phyloP scores from a whole-genome alignment of 2,329 filamentous ascomycete species.

The Xylariaceae sp. region DNA sequence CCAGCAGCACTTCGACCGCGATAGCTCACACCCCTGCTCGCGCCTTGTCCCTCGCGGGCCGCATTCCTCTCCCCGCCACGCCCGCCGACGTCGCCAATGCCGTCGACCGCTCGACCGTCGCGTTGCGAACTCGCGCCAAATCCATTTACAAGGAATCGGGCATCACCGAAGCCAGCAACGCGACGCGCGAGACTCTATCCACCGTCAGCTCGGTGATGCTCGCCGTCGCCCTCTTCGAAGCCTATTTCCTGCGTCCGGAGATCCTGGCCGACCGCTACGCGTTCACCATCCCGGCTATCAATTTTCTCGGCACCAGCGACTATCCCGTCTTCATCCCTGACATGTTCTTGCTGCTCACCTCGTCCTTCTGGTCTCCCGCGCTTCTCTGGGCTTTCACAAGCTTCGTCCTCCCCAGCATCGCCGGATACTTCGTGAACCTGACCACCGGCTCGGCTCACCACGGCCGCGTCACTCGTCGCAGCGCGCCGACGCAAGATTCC shows the following conservation, averaged over 20 bases:
- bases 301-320: constrained; percentile 53
- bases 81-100: constrained; percentile 74
- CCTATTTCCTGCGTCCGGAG: constrained; percentile 65
- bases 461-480: constrained; percentile 44
- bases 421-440: constrained; percentile 90
- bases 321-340: constrained; percentile 71
- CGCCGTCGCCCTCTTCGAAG: constrained; percentile 66
- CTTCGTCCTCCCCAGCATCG: constrained; percentile 64
- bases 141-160: constrained; percentile 64
- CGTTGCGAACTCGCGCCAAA: constrained; percentile 63
- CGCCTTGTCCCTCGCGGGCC: constrained; percentile 53
- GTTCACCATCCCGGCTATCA: constrained; percentile 67
- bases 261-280: constrained; percentile 70
- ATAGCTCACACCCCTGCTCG: constrained; percentile 50
- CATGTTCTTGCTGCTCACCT: constrained; percentile 72
- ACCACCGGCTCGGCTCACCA: constrained; percentile 46
- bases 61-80: constrained; percentile 74
- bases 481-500: constrained; percentile 46
- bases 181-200: constrained; percentile 67
- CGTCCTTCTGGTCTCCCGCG: constrained; percentile 80
- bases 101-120: constrained; percentile 68
- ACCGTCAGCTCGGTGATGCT: constrained; percentile 71
- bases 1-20: constrained; percentile 41
- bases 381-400: constrained; percentile 74
- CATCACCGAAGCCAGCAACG: constrained; percentile 63